Evolutionary conservation across 257 asterid genomes (phyloP), one percentile per base, ranked within the genome.

Genomic region (Haberlea rhodopensis): DNA sequence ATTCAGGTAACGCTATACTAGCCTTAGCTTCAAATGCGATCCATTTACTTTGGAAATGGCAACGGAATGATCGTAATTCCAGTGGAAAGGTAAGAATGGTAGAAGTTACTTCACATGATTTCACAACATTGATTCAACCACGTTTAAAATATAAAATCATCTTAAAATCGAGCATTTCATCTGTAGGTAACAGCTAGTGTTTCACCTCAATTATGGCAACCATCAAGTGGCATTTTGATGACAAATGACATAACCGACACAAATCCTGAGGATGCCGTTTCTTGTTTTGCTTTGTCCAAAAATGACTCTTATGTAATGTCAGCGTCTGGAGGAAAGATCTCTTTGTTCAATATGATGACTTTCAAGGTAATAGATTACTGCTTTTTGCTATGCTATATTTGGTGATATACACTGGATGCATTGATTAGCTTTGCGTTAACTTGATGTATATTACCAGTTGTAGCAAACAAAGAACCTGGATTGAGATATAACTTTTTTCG

Each of bases 31-130:
- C 97, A 53, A 92, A 92, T 64, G 99, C 97, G 70, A 75, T 81
- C 79, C 99, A 92, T 77, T 67, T 82, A 68, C 91, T 92, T 32
- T 92, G 99, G 99, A 92, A 92, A 75, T 89, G 99, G 99, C 91
- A 79, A 71, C 80, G 89, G 70, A 84, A 71, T 75, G 97, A 92
- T n/a, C 91, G 91, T 53, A 89, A 89, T 80, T 77, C 87, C 55
- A 80, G 79, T 71, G 96, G 87, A 75, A 92, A 89, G 95, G 98
- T 89, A 73, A 24, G 60, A 43, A 63, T 21, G 37, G 9, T n/a
- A n/a, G n/a, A n/a, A n/a, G n/a, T n/a, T n/a, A n/a, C n/a, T n/a
- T n/a, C n/a, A n/a, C n/a, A n/a, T n/a, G 18, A 13, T 32, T 54
- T 5, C 20, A 8, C 24, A 18, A 24, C 13, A 15, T 16, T 7